Evolutionary conservation across 106 monocot genomes (phyloP).

Genomic region (Allium cepa): DNA sequence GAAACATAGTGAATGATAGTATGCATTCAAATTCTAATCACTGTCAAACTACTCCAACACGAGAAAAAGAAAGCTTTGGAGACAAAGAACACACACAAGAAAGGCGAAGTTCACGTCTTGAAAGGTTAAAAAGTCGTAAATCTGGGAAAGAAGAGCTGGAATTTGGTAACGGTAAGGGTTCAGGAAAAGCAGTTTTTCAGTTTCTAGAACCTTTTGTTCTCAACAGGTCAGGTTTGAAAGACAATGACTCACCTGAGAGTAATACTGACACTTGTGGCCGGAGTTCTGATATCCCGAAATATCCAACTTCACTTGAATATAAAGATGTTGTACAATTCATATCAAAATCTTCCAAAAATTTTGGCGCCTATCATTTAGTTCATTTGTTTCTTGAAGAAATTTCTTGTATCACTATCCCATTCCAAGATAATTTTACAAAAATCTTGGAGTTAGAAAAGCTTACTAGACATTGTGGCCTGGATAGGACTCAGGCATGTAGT

Average conservation of each 20-base stretch:
- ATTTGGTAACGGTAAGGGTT: constrained; percentile 39
- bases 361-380: constrained; percentile 56
- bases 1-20: constrained; percentile 17
- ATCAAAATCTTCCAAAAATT: constrained; percentile 40
- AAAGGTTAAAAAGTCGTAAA: constrained; percentile 95
- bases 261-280: constrained; percentile 4
- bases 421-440: constrained; percentile 44
- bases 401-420: constrained; percentile 37
- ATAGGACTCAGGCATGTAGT: constrained; percentile 60
- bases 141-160: constrained; percentile 82
- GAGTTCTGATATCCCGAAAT: constrained; percentile 22
- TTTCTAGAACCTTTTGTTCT: constrained; percentile 73
- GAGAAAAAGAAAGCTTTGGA: constrained; percentile 46
- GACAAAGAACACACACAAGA: constrained; percentile 89
- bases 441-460: constrained; percentile 65
- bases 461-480: constrained; percentile 68
- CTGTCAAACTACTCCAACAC: constrained; percentile 29
- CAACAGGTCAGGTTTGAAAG: constrained; percentile 16
- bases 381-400: constrained; percentile 84
- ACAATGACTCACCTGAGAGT: constrained; percentile 16
- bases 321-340: constrained; percentile 56
- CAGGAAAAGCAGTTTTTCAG: constrained; percentile 51
- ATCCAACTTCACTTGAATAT: constrained; percentile 40
- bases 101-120: constrained; percentile 87
- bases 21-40: constrained; percentile 7